phyloP scores from a whole-genome alignment of 176 grass and related monocot species.

The Cenchrus fungigraminus region DNA sequence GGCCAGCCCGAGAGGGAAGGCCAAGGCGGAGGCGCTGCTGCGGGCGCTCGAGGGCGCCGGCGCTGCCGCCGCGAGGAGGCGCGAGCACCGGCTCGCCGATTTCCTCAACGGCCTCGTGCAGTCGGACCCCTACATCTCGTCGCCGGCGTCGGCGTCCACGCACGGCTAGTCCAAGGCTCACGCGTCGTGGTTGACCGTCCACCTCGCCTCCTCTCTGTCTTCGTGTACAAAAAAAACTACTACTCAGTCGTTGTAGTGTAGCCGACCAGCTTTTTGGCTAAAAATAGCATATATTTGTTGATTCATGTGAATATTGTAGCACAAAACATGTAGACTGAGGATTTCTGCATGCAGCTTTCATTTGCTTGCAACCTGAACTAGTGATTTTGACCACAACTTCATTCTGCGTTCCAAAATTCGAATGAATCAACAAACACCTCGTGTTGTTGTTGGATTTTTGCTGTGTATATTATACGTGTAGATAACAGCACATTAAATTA shows the following conservation, averaged over 20 bases:
- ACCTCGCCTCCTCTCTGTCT: too few relatives aligned
- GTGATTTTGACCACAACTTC: too few relatives aligned
- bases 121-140: conserved; percentile 56
- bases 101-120: conserved; percentile 52
- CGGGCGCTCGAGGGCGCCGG: conserved; percentile 50
- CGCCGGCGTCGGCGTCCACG: conserved; percentile 51
- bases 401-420: too few relatives aligned
- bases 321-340: background rate
- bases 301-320: conserved; percentile 9
- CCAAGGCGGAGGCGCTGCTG: conserved; percentile 74
- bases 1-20: conserved; percentile 68
- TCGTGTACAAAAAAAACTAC: background rate
- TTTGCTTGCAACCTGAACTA: background rate
- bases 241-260: background rate
- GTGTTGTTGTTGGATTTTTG: too few relatives aligned
- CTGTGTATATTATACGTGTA: too few relatives aligned
- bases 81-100: conserved; percentile 47
- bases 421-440: too few relatives aligned
- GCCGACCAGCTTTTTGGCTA: background rate
- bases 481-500: too few relatives aligned
- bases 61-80: background rate
- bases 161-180: conserved; percentile 28
- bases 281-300: background rate
- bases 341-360: background rate
- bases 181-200: background rate